A percentile compares a stretch with the other conserved stretches of the same genome.
Conservation (phyloP, 1,284 basidiomycete species). For the Tilletiopsis washingtonensis region DNA sequence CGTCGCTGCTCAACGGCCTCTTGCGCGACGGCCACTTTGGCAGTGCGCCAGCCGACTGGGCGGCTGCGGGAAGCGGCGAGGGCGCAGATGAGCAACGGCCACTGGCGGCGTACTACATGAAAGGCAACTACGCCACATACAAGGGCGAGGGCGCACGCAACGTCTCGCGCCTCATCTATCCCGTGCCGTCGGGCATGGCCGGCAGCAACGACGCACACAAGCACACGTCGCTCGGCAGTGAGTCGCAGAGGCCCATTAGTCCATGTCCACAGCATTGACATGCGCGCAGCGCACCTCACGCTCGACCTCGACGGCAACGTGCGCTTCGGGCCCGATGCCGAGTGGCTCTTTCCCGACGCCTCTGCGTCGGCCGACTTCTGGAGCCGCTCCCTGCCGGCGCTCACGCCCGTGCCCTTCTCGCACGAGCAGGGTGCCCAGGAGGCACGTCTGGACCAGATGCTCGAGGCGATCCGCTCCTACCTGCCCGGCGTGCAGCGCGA, state of each 20-base stretch:
- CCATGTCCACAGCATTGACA: too few species aligned
- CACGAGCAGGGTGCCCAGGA: conserved; percentile 12
- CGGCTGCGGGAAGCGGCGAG: not conserved
- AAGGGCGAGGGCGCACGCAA: conserved; percentile 24
- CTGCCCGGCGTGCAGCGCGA: conserved; percentile 62
- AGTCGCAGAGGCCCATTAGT: conserved; percentile 2
- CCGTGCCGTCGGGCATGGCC: conserved; percentile 27
- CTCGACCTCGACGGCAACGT: conserved; percentile 79
- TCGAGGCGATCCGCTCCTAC: conserved; percentile 52
- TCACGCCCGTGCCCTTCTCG: not conserved
- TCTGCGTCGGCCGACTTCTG: conserved; percentile 26
- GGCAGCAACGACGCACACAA: conserved; percentile 18
- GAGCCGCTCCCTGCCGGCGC: conserved; percentile 18
- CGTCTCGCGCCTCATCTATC: conserved; percentile 40
- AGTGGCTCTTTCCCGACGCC: conserved; percentile 60
- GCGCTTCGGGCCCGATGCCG: conserved; percentile 85
- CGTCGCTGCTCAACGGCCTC: conserved; percentile 36
- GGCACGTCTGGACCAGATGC: conserved; percentile 31
- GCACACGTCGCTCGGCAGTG: conserved; percentile 40
- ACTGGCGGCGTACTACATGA: conserved; percentile 34
- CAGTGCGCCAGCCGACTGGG: not conserved
- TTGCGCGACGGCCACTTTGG: conserved; percentile 7
- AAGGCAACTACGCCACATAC: conserved; percentile 44
- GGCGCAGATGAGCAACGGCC: conserved; percentile 3
- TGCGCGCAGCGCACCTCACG: conserved; percentile 22